phyloP scores from a whole-genome alignment of 768 basidiomycete species.

The Pleurotus pulmonarius region DNA sequence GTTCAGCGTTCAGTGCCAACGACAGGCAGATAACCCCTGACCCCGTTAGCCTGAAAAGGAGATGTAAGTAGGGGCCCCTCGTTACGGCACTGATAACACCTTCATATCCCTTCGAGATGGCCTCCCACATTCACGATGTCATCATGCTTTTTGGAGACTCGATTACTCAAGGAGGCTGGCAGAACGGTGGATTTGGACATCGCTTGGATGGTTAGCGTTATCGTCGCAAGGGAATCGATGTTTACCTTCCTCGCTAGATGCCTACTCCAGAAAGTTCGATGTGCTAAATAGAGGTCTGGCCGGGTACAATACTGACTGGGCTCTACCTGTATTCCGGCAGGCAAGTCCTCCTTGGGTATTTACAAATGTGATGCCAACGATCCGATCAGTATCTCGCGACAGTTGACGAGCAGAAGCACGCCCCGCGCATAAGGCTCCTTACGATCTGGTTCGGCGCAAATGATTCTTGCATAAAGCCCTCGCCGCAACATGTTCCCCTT shows the following conservation, averaged over 20 bases:
- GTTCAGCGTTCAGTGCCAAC: too few species aligned
- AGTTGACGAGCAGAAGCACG: constrained; percentile 37
- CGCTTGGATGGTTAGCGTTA: constrained; percentile 55
- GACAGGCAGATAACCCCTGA: too few species aligned
- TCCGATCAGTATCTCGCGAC: constrained; percentile 53
- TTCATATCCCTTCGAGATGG: constrained; percentile 36
- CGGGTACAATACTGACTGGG: constrained; percentile 90
- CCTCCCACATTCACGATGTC: constrained; percentile 53
- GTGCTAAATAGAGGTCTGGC: constrained; percentile 81
- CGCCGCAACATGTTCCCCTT: constrained; percentile 75
- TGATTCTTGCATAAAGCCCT: constrained; percentile 67
- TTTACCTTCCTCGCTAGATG: constrained; percentile 38
- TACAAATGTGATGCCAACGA: background rate
- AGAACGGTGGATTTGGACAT: constrained; percentile 59
- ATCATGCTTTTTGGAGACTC: constrained; percentile 83
- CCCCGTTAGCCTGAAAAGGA: too few species aligned
- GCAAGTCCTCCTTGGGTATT: constrained; percentile 29
- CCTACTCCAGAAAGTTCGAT: constrained; percentile 78
- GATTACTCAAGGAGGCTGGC: constrained; percentile 70
- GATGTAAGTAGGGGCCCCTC: background rate
- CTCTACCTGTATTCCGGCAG: constrained; percentile 73
- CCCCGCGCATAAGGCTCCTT: constrained; percentile 66
- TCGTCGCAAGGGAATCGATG: background rate
- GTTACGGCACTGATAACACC: background rate
- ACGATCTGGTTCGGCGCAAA: constrained; percentile 91